Conservation (phyloP, 768 basidiomycete genomes). For the Amanita pseudoporphyria region DNA sequence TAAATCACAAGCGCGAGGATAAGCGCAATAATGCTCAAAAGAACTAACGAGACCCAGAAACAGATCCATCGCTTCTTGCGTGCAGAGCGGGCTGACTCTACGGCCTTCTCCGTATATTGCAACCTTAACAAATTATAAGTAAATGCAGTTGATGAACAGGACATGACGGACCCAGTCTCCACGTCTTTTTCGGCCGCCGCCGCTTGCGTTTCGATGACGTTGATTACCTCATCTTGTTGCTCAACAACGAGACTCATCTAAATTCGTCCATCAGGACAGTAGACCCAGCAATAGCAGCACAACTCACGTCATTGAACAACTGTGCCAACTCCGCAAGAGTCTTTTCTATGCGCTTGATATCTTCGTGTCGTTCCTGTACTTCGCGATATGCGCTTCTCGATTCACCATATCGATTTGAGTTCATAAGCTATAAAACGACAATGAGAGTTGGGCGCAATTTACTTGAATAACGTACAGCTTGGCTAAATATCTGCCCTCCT, state of each 20-base stretch:
- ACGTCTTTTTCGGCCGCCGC: constrained; percentile 70
- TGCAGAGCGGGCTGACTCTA: constrained; percentile 76
- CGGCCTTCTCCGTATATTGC: constrained; percentile 78
- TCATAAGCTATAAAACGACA: constrained; percentile 54
- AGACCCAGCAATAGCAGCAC: neutral
- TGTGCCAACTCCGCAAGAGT: constrained; percentile 91
- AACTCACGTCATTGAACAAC: constrained; percentile 84
- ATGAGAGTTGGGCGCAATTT: constrained; percentile 7
- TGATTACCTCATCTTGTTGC: constrained; percentile 87
- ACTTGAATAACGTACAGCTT: constrained; percentile 46
- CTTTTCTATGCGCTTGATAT: constrained; percentile 91
- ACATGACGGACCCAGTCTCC: constrained; percentile 61
- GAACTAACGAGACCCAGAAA: constrained; percentile 62
- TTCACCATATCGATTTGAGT: constrained; percentile 84
- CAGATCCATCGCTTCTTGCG: constrained; percentile 98
- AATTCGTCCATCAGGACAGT: neutral
- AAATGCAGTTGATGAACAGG: neutral
- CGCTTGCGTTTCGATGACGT: constrained; percentile 73
- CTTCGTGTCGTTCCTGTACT: constrained; percentile 95
- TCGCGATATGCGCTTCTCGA: constrained; percentile 89
- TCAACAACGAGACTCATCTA: constrained; percentile 94
- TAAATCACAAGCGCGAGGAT: constrained; percentile 41
- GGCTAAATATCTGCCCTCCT: constrained; percentile 82
- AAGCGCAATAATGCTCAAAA: constrained; percentile 59
- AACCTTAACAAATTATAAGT: constrained; percentile 37